Conservation (phyloP, 2,329 filamentous ascomycete species). For the Cryoendolithus antarcticus region DNA sequence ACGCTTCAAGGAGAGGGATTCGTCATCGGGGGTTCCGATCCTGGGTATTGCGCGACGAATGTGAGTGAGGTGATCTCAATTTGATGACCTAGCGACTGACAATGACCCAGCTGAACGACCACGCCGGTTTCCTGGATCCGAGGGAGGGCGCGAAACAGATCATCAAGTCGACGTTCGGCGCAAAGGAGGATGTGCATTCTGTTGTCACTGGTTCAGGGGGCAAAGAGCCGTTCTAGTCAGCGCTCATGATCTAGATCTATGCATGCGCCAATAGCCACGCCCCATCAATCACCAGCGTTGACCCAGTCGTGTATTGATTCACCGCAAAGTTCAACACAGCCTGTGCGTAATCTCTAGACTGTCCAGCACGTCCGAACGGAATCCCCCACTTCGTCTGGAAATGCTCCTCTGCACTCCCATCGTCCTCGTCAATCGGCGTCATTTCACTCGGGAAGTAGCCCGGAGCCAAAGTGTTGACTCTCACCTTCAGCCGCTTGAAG, state of each 20-base stretch:
- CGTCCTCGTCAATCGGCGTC: conserved; percentile 38
- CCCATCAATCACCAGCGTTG: conserved; percentile 50
- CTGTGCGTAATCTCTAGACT: conserved; percentile 38
- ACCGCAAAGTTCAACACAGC: conserved; percentile 42
- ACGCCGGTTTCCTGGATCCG: conserved; percentile 15
- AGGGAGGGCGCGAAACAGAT: conserved; percentile 19
- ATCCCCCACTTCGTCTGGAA: conserved; percentile 22
- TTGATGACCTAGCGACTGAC: no score
- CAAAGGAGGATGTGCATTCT: conserved; percentile 17
- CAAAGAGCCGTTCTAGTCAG: conserved; percentile 13
- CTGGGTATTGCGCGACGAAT: conserved; percentile 11
- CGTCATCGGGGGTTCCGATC: conserved; percentile 25
- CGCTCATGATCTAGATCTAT: conserved; percentile 5
- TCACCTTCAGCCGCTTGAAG: conserved; percentile 40
- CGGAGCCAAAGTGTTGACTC: conserved; percentile 45
- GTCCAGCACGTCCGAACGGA: conserved; percentile 28
- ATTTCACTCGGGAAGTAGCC: conserved; percentile 47
- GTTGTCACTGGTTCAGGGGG: conserved; percentile 13
- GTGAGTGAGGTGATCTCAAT: no score
- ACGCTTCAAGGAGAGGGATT: conserved; percentile 26
- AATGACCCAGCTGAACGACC: conserved; percentile 10
- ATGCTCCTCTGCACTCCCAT: conserved; percentile 40
- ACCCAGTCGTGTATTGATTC: conserved; percentile 51
- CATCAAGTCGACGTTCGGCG: conserved; percentile 10
- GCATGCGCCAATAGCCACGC: conserved; percentile 38